Evolutionary conservation across 441 rosid species (phyloP), one percentile per base, ranked within the genome.

Genomic region (Erysimum pusillum): DNA sequence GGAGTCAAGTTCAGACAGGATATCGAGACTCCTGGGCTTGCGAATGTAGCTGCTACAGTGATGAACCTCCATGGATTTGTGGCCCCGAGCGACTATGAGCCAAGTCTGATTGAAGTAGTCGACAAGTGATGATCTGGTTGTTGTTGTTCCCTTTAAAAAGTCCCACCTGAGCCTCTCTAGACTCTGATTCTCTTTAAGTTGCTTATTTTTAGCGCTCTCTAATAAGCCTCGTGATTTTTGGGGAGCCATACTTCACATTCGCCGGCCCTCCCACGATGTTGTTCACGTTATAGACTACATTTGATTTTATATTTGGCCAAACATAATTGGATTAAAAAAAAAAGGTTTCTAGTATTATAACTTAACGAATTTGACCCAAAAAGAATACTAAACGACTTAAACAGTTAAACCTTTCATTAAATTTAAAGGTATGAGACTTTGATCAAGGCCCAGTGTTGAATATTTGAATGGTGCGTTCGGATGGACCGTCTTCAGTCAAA

Each of bases 31-130:
- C 95, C 89, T 0, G 99, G 99, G 66, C 98, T 96, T 5, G 99
- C 98, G 9, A 96, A 96, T 75, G 98, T 96, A 35, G 99, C 98
- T 49, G 98, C 99, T 4, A 93, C 99, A 1, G 90, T 96, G 85
- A 91, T 96, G 77, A 96, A 96, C 83, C 97, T 96, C 52, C 99
- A 96, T 59, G 99, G 99, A 57, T 87, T 84, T 35, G 90, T 83
- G 82, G 97, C 98, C 45, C 98, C 98, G 0, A 44, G 63, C 18
- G 99, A 96, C 70, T 96, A 96, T 11, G 98, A 96, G 87, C 75
- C 89, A 5, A 89, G 91, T 49, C 94, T 96, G 20, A 87, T 96
- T 65, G 97, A 96, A 87, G 93, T 88, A 36, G 85, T 82, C 1
- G 96, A 88, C 63, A 75, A 84, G 61, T 87, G 79, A 73, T 38